These are phyloP conservation scores for Apiospora malaysiana DNA, from an alignment of 2,329 filamentous ascomycete genomes.

Conservation along the genomic window DNA sequence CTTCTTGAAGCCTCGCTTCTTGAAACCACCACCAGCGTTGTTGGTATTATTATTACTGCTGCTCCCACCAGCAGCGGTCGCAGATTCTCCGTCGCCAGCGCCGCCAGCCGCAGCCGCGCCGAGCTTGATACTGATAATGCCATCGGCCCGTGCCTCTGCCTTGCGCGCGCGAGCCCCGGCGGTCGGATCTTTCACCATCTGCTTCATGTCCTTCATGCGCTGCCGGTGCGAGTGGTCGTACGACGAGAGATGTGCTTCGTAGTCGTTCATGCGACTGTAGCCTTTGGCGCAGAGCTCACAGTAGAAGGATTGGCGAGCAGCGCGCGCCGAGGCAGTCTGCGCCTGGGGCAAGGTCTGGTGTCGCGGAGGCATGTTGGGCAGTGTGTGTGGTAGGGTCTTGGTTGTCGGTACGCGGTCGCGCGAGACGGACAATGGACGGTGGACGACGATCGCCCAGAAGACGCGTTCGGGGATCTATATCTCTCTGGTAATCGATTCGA, in stretches of 20 bases:
- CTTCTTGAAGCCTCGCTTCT: conserved; percentile 79
- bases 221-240: conserved; percentile 97
- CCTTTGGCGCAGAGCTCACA: conserved; percentile 91
- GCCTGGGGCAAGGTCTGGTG: conserved; percentile 64
- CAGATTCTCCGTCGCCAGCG: conserved; percentile 37
- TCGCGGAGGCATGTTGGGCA: conserved; percentile 44
- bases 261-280: conserved; percentile 94
- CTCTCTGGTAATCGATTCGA: neutral
- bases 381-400: neutral
- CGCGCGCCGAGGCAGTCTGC: conserved; percentile 69
- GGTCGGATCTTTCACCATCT: conserved; percentile 75
- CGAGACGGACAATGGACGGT: neutral
- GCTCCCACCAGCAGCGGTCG: conserved; percentile 34
- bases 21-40: conserved; percentile 56
- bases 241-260: conserved; percentile 89
- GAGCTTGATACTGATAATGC: conserved; percentile 71
- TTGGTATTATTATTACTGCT: conserved; percentile 16
- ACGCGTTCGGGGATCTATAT: neutral
- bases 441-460: neutral
- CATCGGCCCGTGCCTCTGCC: conserved; percentile 73
- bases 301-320: conserved; percentile 81
- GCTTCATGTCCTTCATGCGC: conserved; percentile 86
- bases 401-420: neutral
- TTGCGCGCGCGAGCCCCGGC: conserved; percentile 70
- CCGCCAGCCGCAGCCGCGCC: conserved; percentile 35